These are phyloP conservation scores for Kluyveromyces sp. DNA, from an alignment of 1,139 yeast genomes.

Conservation along the genomic window DNA sequence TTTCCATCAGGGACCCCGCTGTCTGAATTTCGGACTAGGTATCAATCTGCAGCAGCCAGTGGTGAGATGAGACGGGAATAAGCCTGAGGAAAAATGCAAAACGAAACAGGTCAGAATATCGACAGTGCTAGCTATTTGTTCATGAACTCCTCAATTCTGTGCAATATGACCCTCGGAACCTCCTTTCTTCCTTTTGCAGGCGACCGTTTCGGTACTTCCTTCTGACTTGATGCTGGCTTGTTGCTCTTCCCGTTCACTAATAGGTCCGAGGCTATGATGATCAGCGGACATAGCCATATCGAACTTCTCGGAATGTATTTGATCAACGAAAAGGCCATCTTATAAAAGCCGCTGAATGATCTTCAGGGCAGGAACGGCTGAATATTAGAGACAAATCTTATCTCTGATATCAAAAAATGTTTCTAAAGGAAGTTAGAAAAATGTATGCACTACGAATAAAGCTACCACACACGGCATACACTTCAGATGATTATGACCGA, in stretches of 20 bases:
- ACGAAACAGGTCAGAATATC: too few species aligned
- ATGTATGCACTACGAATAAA: too few species aligned
- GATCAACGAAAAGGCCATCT: constrained; percentile 3
- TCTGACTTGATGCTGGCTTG: background rate
- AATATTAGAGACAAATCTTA: too few species aligned
- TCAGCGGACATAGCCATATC: constrained; percentile 12
- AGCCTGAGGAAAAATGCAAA: too few species aligned
- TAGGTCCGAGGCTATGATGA: constrained; percentile 12
- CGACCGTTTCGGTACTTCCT: background rate
- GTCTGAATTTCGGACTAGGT: too few species aligned
- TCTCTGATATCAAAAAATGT: background rate
- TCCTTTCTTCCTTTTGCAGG: background rate
- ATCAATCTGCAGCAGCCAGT: too few species aligned
- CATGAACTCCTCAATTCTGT: constrained; percentile 6
- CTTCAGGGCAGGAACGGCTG: too few species aligned
- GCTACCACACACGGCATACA: too few species aligned
- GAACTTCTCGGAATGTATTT: constrained; percentile 12
- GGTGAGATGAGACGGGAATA: background rate
- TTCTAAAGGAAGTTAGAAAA: too few species aligned
- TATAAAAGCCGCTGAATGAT: too few species aligned
- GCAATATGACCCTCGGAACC: constrained; percentile 3
- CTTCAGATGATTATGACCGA: too few species aligned
- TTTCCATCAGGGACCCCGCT: too few species aligned
- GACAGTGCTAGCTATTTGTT: constrained; percentile 1
- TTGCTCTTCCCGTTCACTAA: constrained; percentile 6